A percentile compares a stretch with the other conserved stretches of the same genome.
These are phyloP conservation scores for Fusarium coicis DNA, from an alignment of 2,329 filamentous ascomycete species.

Conservation along the genomic window DNA sequence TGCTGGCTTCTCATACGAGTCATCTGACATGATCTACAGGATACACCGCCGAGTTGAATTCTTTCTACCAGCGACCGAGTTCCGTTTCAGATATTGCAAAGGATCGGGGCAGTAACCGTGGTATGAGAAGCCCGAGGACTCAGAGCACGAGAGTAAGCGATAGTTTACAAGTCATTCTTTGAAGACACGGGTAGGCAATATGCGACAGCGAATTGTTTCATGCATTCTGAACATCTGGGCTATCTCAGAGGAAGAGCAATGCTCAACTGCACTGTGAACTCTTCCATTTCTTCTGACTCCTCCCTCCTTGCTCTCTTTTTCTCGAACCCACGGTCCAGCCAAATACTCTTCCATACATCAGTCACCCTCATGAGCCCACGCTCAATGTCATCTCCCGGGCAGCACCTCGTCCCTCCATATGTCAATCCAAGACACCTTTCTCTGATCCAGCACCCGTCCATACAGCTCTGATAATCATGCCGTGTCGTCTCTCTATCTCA, in stretches of 20 bases:
- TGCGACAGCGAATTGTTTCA: not conserved
- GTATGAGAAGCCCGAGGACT: not conserved
- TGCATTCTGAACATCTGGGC: not conserved
- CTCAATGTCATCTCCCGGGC: not conserved
- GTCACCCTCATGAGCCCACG: not conserved
- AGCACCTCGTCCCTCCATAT: not conserved
- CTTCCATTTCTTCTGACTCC: not conserved
- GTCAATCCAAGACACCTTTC: not conserved
- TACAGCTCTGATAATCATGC: no score
- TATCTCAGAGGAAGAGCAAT: not conserved
- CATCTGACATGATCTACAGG: not conserved
- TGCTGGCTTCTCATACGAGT: not conserved
- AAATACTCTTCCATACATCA: not conserved
- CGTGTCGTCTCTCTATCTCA: fast-evolving
- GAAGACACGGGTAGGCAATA: not conserved
- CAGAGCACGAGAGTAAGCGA: not conserved
- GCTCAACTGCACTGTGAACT: not conserved
- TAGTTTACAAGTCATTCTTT: not conserved
- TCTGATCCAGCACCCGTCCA: not conserved
- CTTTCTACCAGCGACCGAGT: not conserved
- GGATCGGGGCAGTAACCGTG: no score
- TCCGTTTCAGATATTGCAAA: not conserved
- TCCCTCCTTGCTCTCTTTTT: not conserved
- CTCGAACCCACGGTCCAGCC: not conserved
- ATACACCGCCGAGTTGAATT: not conserved